These are phyloP conservation scores for Lichtheimia ramosa DNA, from an alignment of 371 early-diverging fungal species.

Conservation along the genomic window DNA sequence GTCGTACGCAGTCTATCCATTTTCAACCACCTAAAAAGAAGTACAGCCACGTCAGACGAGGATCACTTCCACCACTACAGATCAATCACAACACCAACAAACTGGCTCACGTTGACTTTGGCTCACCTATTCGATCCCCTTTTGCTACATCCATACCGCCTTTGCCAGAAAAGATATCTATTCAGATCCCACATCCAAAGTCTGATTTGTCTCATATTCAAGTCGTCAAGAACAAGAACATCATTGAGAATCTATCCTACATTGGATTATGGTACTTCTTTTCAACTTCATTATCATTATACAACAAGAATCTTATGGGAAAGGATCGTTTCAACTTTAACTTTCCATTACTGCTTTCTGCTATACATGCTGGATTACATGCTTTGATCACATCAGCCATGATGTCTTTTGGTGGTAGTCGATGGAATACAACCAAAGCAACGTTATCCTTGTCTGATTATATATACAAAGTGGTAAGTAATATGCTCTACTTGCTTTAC, in stretches of 20 bases:
- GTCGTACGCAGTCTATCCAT: slow-evolving; percentile 16
- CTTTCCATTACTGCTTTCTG: slow-evolving; percentile 78
- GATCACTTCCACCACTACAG: slow-evolving; percentile 18
- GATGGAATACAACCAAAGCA: slow-evolving; percentile 33
- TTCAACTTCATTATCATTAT: slow-evolving; percentile 77
- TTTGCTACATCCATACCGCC: slow-evolving; percentile 19
- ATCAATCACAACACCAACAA: slow-evolving; percentile 11
- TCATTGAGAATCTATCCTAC: slow-evolving; percentile 39
- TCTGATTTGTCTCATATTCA: slow-evolving; percentile 13
- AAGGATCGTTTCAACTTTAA: slow-evolving; percentile 73
- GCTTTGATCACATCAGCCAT: slow-evolving; percentile 53
- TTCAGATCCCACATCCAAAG: slow-evolving; percentile 24
- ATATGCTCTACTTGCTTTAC: too few relatives aligned
- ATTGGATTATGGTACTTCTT: slow-evolving; percentile 65
- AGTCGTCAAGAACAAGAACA: slow-evolving; percentile 14
- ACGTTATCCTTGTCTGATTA: slow-evolving; percentile 38
- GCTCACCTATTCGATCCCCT: slow-evolving; percentile 19
- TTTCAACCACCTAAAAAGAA: neutral
- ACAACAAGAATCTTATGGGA: slow-evolving; percentile 82
- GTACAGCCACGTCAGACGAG: slow-evolving; percentile 11
- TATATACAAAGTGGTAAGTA: slow-evolving; percentile 47
- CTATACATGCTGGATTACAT: slow-evolving; percentile 68
- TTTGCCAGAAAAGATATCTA: slow-evolving; percentile 21
- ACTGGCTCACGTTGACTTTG: slow-evolving; percentile 15
- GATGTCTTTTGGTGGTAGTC: slow-evolving; percentile 46